phyloP scores from a whole-genome alignment of 208 protist species.

The Crithidia fasciculata region DNA sequence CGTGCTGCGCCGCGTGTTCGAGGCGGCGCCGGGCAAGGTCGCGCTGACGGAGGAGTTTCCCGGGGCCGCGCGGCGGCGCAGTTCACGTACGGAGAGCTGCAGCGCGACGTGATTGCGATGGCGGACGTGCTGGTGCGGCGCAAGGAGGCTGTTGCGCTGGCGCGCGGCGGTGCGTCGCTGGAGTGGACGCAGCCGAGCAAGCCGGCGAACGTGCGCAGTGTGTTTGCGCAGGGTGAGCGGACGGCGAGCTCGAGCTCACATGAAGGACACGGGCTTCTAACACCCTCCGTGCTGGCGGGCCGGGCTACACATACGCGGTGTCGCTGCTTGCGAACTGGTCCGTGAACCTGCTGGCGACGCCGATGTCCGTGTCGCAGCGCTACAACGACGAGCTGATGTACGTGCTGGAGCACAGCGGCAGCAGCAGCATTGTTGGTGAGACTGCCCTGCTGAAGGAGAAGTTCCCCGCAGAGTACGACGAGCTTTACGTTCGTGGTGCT shows the following conservation, averaged over 20 bases:
- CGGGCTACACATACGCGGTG: constrained; percentile 79
- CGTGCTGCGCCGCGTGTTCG: constrained; percentile 75
- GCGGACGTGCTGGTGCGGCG: constrained; percentile 64
- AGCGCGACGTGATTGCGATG: constrained; percentile 77
- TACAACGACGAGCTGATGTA: constrained; percentile 84
- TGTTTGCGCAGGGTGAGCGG: constrained; percentile 66
- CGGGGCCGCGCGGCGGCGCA: constrained; percentile 28
- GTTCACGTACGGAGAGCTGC: constrained; percentile 84
- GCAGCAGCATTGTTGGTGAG: constrained; percentile 66
- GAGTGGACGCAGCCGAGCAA: constrained; percentile 72
- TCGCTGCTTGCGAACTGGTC: constrained; percentile 79
- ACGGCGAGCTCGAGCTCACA: constrained; percentile 65
- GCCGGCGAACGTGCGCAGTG: constrained; percentile 57
- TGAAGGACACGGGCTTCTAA: constrained; percentile 77
- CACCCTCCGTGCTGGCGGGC: constrained; percentile 57
- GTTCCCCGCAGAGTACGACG: constrained; percentile 60
- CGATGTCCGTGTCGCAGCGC: constrained; percentile 72
- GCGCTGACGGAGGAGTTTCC: constrained; percentile 76
- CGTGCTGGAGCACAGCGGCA: constrained; percentile 79
- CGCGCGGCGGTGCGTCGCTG: constrained; percentile 42
- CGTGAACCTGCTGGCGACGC: constrained; percentile 76
- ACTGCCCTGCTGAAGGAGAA: constrained; percentile 55
- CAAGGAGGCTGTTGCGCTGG: constrained; percentile 46
- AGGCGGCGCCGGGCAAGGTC: constrained; percentile 53
- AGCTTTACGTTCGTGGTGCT: constrained; percentile 37